A percentile compares a stretch with the other conserved stretches of the same genome.
Evolutionary conservation across 179 eudicot genomes (phyloP).

Genomic region (Carnegiea gigantea): DNA sequence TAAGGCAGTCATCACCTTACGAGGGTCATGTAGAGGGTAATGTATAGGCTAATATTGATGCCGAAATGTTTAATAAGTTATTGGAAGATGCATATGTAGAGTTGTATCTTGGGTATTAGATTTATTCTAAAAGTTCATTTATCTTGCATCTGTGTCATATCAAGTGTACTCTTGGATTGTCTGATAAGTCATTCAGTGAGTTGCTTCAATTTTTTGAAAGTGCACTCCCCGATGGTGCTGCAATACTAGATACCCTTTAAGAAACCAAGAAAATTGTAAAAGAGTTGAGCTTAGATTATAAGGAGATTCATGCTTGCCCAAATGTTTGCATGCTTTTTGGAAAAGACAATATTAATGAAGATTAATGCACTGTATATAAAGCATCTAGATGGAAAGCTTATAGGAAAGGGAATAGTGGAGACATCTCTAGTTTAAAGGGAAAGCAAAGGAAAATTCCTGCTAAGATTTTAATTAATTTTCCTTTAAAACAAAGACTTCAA

Average conservation of each 20-base stretch:
- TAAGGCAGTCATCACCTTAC: too few relatives aligned
- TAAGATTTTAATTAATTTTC: conserved; percentile 9
- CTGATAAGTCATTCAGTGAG: conserved; percentile 4
- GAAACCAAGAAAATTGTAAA: neutral
- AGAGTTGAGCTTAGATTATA: neutral
- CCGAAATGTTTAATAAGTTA: neutral
- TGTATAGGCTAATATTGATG: neutral
- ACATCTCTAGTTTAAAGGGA: neutral
- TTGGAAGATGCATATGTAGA: neutral
- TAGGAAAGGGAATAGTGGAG: neutral
- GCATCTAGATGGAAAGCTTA: conserved; percentile 10
- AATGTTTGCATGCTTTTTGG: neutral
- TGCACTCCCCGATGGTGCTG: conserved; percentile 4
- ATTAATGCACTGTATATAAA: neutral
- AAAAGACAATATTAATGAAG: neutral
- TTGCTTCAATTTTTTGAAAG: neutral
- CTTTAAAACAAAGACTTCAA: conserved; percentile 2
- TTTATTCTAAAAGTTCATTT: neutral
- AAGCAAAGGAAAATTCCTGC: neutral
- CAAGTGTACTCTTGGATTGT: conserved; percentile 6
- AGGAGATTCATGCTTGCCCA: conserved; percentile 6
- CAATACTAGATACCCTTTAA: neutral
- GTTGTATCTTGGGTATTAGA: conserved; percentile 1
- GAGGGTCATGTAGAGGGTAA: neutral
- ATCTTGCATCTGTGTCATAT: conserved; percentile 7